Percentiles rank a stretch among this genome's conserved stretches.
phyloP scores from a whole-genome alignment of 768 basidiomycete species.

The Pulveroboletus sp. region DNA sequence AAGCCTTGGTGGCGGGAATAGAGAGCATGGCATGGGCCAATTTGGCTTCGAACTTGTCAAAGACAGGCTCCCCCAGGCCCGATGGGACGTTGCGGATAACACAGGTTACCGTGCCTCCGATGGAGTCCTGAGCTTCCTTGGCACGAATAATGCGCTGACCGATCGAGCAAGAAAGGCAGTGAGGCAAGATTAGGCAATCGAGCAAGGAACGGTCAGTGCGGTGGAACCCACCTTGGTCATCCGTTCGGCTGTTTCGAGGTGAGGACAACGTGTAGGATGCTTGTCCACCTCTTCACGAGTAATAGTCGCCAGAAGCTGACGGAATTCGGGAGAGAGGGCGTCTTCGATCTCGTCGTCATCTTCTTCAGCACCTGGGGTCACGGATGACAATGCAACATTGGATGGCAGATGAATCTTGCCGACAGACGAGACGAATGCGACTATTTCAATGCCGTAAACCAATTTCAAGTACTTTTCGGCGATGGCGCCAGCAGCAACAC shows the following conservation, averaged over 20 bases:
- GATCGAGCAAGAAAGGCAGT: slow-evolving; percentile 5
- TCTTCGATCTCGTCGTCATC: slow-evolving; percentile 66
- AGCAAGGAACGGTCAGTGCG: not conserved
- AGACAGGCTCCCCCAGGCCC: slow-evolving; percentile 94
- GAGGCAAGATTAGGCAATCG: slow-evolving; percentile 33
- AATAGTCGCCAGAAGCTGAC: slow-evolving; percentile 69
- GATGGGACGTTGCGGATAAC: slow-evolving; percentile 87
- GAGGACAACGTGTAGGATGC: slow-evolving; percentile 84
- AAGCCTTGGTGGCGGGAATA: slow-evolving; percentile 97
- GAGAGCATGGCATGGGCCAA: slow-evolving; percentile 98
- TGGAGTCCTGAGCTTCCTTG: slow-evolving; percentile 86
- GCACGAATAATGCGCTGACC: slow-evolving; percentile 86
- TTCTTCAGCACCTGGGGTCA: slow-evolving; percentile 42
- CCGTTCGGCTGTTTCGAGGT: slow-evolving; percentile 77
- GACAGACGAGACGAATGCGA: slow-evolving; percentile 95
- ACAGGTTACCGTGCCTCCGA: slow-evolving; percentile 97
- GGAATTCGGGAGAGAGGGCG: slow-evolving; percentile 77
- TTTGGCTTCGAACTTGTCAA: slow-evolving; percentile 96
- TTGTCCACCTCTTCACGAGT: slow-evolving; percentile 87
- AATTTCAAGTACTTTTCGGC: slow-evolving; percentile 91
- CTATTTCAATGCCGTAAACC: slow-evolving; percentile 87
- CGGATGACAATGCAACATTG: slow-evolving; percentile 37
- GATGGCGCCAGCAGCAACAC: slow-evolving; percentile 97
- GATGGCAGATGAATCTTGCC: slow-evolving; percentile 85
- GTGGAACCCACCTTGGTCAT: slow-evolving; percentile 71